A percentile compares a stretch with the other conserved stretches of the same genome.
phyloP scores from a whole-genome alignment of 306 rosid genomes.

The Vachellia pachyceras region DNA sequence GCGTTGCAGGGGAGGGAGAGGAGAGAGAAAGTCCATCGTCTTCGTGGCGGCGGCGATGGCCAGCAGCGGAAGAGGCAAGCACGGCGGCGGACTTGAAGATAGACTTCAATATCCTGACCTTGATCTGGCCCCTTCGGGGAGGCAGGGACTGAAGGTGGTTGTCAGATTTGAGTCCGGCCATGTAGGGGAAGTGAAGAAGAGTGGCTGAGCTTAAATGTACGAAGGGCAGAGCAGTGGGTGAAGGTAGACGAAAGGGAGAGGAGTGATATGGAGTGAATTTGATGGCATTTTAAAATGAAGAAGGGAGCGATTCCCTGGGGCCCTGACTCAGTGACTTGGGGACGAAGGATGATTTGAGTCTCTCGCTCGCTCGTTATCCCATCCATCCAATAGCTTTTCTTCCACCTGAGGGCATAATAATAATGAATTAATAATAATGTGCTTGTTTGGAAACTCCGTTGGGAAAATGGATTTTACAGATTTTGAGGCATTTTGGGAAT shows the following conservation, averaged over 20 bases:
- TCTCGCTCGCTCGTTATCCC: too few species aligned
- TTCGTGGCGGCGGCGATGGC: background rate
- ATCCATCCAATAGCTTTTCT: too few species aligned
- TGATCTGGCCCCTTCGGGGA: constrained; percentile 52
- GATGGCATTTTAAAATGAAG: background rate
- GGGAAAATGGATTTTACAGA: too few species aligned
- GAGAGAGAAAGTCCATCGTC: constrained; percentile 25
- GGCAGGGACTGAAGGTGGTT: background rate
- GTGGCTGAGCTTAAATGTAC: background rate
- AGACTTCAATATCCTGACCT: constrained; percentile 43
- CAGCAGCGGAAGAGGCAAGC: constrained; percentile 8
- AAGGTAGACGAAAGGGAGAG: background rate
- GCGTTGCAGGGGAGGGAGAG: constrained; percentile 31
- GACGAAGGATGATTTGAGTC: constrained; percentile 23
- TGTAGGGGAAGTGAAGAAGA: background rate
- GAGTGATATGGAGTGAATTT: background rate
- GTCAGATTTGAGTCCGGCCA: background rate
- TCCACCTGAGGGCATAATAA: too few species aligned
- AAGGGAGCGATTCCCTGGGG: background rate
- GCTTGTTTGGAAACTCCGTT: too few species aligned
- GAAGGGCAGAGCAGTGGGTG: background rate
- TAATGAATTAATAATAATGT: too few species aligned
- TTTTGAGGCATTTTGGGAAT: too few species aligned
- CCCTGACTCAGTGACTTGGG: constrained; percentile 7
- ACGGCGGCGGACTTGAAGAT: constrained; percentile 14